Conservation (phyloP, 768 basidiomycete species). For the Lactarius akahatsu region DNA sequence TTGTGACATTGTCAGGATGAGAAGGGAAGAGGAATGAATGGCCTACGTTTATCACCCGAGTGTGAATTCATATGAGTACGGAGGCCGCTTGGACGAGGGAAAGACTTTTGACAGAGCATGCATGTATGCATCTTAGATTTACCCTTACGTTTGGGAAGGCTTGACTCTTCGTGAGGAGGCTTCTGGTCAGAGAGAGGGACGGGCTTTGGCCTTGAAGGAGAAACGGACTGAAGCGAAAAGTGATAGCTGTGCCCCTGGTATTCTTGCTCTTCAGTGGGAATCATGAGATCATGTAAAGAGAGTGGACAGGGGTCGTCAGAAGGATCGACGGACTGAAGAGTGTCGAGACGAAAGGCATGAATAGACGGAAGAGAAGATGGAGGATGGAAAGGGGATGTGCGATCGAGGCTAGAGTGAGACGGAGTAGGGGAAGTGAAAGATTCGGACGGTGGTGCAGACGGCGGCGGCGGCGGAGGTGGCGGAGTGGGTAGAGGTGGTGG, state of each 20-base stretch:
- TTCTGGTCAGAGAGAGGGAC: slow-evolving; percentile 12
- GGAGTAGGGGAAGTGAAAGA: slow-evolving; percentile 17
- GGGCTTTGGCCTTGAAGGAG: slow-evolving; percentile 17
- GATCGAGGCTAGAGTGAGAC: slow-evolving; percentile 20
- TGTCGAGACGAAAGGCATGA: slow-evolving; percentile 25
- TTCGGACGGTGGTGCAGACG: slow-evolving; percentile 9
- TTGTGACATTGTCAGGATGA: neutral
- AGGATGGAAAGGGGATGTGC: neutral
- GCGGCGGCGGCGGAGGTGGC: neutral
- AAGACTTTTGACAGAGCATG: slow-evolving; percentile 38
- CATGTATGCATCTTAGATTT: slow-evolving; percentile 45
- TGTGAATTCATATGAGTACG: slow-evolving; percentile 47
- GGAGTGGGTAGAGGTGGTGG: neutral
- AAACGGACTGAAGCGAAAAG: slow-evolving; percentile 19
- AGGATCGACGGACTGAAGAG: slow-evolving; percentile 27
- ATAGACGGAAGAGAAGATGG: slow-evolving; percentile 21
- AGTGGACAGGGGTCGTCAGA: slow-evolving; percentile 30
- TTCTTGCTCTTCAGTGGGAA: slow-evolving; percentile 24
- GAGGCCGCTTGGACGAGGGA: slow-evolving; percentile 45
- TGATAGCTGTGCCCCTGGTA: slow-evolving; percentile 28
- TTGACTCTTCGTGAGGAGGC: slow-evolving; percentile 7
- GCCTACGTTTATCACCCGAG: slow-evolving; percentile 44
- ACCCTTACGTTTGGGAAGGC: slow-evolving; percentile 28
- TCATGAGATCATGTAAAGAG: slow-evolving; percentile 27
- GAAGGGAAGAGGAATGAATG: slow-evolving; percentile 1